A percentile compares a stretch with the other conserved stretches of the same genome.
Evolutionary conservation across 129 eudicot species (phyloP).

Genomic region (Artemisia argyi): DNA sequence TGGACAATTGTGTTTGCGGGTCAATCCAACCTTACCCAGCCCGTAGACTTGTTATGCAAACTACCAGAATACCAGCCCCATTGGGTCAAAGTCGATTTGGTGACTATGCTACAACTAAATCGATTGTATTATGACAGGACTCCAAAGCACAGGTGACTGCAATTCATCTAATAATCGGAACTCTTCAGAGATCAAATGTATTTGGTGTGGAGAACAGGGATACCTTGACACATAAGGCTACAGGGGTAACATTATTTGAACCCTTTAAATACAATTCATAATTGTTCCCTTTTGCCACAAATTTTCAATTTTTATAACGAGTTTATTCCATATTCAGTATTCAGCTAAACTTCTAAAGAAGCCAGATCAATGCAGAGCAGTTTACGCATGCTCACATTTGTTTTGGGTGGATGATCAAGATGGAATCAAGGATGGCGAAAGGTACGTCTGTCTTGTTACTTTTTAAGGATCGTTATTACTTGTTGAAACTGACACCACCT

Average conservation of each 20-base stretch:
- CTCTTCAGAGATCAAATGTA: conserved; percentile 87
- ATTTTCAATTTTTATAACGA: background rate
- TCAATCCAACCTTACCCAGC: background rate
- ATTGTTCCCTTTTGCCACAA: background rate
- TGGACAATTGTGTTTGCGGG: conserved; percentile 6
- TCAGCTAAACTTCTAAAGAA: conserved; percentile 96
- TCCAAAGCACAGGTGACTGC: conserved; percentile 99
- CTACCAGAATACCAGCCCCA: background rate
- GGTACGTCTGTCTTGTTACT: conserved; percentile 37
- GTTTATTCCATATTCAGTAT: conserved; percentile 51
- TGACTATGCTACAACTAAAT: conserved; percentile 1
- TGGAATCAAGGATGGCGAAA: conserved; percentile 97
- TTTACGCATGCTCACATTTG: conserved; percentile 96
- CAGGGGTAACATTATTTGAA: conserved; percentile 69
- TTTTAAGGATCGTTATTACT: background rate
- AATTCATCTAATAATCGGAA: conserved; percentile 92
- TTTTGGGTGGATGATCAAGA: conserved; percentile 98
- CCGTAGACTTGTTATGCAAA: background rate
- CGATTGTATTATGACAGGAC: conserved; percentile 51
- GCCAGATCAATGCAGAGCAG: conserved; percentile 99
- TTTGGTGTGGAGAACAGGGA: conserved; percentile 96
- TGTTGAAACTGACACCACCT: background rate
- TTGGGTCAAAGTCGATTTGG: background rate
- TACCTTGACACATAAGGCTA: conserved; percentile 95
- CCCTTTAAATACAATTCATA: background rate